These are phyloP conservation scores for Acacia acuminata DNA, from an alignment of 306 rosid genomes.

Conservation along the genomic window DNA sequence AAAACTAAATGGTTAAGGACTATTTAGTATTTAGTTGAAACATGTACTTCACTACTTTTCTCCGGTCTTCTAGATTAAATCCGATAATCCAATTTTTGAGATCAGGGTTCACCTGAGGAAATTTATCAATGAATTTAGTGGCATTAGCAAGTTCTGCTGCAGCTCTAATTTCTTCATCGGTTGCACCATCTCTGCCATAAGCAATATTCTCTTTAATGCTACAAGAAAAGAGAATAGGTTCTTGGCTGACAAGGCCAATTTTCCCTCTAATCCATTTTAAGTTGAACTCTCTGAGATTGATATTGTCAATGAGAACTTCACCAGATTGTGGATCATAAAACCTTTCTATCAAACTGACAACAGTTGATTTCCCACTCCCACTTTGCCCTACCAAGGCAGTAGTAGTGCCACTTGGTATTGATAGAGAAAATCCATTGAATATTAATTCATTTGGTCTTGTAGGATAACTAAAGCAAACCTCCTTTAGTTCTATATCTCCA, in stretches of 20 bases:
- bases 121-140: slow-evolving; percentile 42
- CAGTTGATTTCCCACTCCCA: slow-evolving; percentile 57
- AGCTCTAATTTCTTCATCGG: slow-evolving; percentile 29
- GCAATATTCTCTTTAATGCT: slow-evolving; percentile 47
- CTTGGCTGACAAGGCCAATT: slow-evolving; percentile 53
- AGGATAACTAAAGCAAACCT: slow-evolving; percentile 44
- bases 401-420: slow-evolving; percentile 55
- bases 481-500: slow-evolving; percentile 43
- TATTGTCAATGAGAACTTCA: slow-evolving; percentile 45
- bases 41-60: neutral
- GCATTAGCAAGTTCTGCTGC: slow-evolving; percentile 42
- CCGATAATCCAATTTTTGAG: neutral
- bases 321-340: slow-evolving; percentile 51
- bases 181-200: slow-evolving; percentile 47
- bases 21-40: neutral
- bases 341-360: slow-evolving; percentile 47
- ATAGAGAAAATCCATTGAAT: slow-evolving; percentile 53
- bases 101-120: slow-evolving; percentile 43
- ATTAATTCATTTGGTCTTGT: slow-evolving; percentile 28
- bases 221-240: slow-evolving; percentile 41
- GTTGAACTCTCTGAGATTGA: slow-evolving; percentile 45
- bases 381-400: slow-evolving; percentile 56
- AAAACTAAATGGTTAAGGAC: neutral
- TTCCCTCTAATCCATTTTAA: slow-evolving; percentile 46
- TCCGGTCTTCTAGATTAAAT: neutral